Evolutionary conservation across 1,284 basidiomycete species (phyloP), one percentile per base, ranked within the genome.

Genomic region (Ceratobasidium sp.): DNA sequence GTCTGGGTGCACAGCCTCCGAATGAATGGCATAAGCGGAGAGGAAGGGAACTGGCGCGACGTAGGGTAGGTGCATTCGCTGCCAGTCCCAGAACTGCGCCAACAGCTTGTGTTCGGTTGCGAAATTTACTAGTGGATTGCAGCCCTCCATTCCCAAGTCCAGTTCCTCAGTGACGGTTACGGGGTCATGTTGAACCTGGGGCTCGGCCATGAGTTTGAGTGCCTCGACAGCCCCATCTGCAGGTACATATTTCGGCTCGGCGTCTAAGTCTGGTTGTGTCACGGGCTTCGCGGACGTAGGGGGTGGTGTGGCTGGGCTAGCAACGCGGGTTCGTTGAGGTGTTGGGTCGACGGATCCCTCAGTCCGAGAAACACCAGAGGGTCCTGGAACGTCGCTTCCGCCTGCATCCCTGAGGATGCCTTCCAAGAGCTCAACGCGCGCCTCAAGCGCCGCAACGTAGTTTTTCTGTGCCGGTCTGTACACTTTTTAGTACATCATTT

Each of bases 71-170:
- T 68, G 64, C 64, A 68, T 68, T 4, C 64, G 64, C 32, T 68
- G 64, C 64, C 64, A 68, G 52, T 68, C 64, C 64, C 64, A 68
- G 35, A 68, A 68, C 22, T 68, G 53, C 22, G 64, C 64, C 7
- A 68, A 53, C n/a, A 68, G 29, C 25, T 68, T 49, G 35, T 68
- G 64, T 49, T 68, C 64, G 2, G 42, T 32, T 2, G 43, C 64
- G 40, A 68, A 42, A 17, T 42, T 68, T 22, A 42, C 20, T 1
- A 45, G 34, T 42, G 64, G 64, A 27, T 54, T 40, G 31, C 43
- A 68, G 17, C 25, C 53, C 2, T 29, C 53, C 64, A 68, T 68
- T 1, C 64, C 64, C 35, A 68, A 20, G 20, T 68, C 52, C 7
- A 68, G 53, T 49, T 49, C 58, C 29, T 55, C 22, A 15, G 3